Evolutionary conservation across 2,329 filamentous ascomycete species (phyloP), one percentile per base, ranked within the genome.

Genomic region (Alternaria rosae): DNA sequence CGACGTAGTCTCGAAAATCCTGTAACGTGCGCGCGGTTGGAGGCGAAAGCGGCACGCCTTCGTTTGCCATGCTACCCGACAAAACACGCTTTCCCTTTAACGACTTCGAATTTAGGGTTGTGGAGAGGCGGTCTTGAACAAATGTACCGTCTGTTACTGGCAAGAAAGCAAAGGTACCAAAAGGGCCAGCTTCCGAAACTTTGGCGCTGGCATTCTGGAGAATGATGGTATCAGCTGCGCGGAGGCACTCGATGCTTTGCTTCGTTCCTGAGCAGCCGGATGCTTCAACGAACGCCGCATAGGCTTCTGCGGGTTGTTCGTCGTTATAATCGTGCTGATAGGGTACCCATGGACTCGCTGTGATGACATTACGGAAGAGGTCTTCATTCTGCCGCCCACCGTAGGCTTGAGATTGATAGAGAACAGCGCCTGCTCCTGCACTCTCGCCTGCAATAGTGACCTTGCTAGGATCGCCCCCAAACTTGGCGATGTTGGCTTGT

Each of bases 371-470:
- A 20, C 72, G 70, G 58, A 78, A 78, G 9, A 78, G 62, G 12
- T 59, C 69, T 28, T 72, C 50, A 12, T 72, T 69, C 47, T 76
- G 72, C 55, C 71, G 70, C 5, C 75, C 80, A 20, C 81, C 79
- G 60, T 82, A 80, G 5, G 81, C 71, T 66, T 82, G 81, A 44
- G 81, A 72, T 51, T 78, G 77, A 47, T 76, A 76, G 54, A 76
- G 65, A 1, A 89, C 86, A 12, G 86, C 87, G 3, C 85, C 87
- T 4, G 82, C 88, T 6, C 88, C 88, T 2, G 88, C 86, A 3
- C 86, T 89, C n/a, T 84, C 83, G 3, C 88, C 87, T 63, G 88
- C 85, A 48, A 90, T 84, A 0, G 88, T 85, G 28, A 90, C 85
- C 64, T 86, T 85, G 23, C 81, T 71, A 0, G 86, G 85, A 65